Conservation (phyloP, 371 early-diverging fungal genomes). For the Mucor lusitanicus region DNA sequence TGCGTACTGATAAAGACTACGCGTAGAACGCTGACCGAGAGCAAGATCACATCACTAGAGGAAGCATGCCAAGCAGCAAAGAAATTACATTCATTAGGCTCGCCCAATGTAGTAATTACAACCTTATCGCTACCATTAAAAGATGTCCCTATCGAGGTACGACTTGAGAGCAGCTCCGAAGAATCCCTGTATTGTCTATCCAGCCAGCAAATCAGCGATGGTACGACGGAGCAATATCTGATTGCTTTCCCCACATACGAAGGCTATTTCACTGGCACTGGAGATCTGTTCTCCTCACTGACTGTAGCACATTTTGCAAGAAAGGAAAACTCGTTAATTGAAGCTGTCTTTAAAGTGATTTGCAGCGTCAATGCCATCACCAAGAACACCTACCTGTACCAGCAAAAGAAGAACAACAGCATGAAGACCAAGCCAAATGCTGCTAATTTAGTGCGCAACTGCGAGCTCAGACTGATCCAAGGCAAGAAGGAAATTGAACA, state of each 20-base stretch:
- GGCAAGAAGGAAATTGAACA: constrained; percentile 65
- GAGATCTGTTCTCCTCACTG: constrained; percentile 85
- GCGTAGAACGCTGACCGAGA: constrained; percentile 63
- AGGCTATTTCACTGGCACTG: constrained; percentile 91
- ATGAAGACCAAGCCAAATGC: constrained; percentile 33
- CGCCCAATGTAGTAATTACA: constrained; percentile 78
- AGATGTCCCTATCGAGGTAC: constrained; percentile 37
- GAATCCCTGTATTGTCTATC: constrained; percentile 42
- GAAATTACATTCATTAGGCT: constrained; percentile 69
- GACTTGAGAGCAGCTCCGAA: constrained; percentile 16
- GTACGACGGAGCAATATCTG: constrained; percentile 45
- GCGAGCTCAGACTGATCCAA: constrained; percentile 69
- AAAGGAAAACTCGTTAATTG: constrained; percentile 15
- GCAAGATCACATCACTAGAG: constrained; percentile 50
- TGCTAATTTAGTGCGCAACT: constrained; percentile 47
- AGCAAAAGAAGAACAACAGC: constrained; percentile 30
- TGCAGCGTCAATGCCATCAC: constrained; percentile 77
- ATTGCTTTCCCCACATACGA: constrained; percentile 77
- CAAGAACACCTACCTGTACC: constrained; percentile 56
- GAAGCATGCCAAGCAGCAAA: constrained; percentile 58
- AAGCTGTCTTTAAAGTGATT: constrained; percentile 61
- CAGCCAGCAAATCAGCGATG: constrained; percentile 23
- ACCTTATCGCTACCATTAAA: constrained; percentile 44
- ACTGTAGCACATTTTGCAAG: constrained; percentile 60
- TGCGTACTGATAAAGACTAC: not conserved